Base-by-base conservation (phyloP, 371 early-diverging fungal species). In the Mucor sp. region DNA sequence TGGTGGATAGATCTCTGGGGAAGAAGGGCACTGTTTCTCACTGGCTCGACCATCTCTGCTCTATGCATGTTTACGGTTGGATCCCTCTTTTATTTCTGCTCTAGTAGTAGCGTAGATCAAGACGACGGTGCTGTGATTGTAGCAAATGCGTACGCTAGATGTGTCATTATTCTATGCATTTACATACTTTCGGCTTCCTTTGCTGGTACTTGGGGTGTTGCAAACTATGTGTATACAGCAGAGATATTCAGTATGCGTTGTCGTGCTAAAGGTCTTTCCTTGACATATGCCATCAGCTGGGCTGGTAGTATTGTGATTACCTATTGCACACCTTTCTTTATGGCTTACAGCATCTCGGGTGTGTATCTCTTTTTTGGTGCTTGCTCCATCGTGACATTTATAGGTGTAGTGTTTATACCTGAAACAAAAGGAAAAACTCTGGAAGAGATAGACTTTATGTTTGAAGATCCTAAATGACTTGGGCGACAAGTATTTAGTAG, bases 211-310 rank as follows among this genome's bases (percentile, higher is more conserved):
- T 89, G 86, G 85, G 76, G 77, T 23, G 66, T 82, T 12, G 74
- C 73, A 0, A 72, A 72, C 25, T 82, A 78, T 57, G 79, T 73
- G 0, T 95, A 95, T 75, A 95, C 95, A 9, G 80, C 76, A 39
- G 91, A 91, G 66, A 80, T 91, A 71, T 89, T 83, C 50, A 77
- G 74, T 28, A 77, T 76, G 72, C 71, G 74, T 15, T 67, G 68
- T 7, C 74, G 83, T 12, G 79, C 83, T 21, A 83, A 80, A 53
- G 83, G 81, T 3, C 60, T 80, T 11, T 77, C 78, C 0, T 44
- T 83, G 4, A 71, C 84, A 25, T 89, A 87, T 63, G 83, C 87
- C 63, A 74, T 89, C 63, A 90, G 90, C 75, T 91, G 89, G 89
- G 76, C 70, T 28, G 76, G 74, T 58, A 84, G 85, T 58, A 83